Conservation (phyloP, 306 rosid species). For the Senna tora region DNA sequence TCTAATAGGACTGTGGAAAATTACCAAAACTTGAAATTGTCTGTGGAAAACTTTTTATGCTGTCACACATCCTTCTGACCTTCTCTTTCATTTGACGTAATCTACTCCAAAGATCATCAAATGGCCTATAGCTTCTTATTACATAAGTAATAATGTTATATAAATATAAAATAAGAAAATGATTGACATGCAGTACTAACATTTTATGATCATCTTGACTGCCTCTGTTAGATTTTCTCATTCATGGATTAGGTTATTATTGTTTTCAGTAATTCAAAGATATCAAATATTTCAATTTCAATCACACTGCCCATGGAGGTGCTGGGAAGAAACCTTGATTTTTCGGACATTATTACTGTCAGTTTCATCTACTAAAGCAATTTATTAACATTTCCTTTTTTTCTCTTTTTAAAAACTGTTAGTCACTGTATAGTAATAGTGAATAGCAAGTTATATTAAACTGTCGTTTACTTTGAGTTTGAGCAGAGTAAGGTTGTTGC, state of each 20-base stretch:
- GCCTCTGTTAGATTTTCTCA: slow-evolving; percentile 1
- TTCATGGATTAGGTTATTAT: neutral
- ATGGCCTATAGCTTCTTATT: neutral
- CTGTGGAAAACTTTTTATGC: neutral
- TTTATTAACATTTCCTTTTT: neutral
- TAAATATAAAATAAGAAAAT: neutral
- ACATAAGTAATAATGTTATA: neutral
- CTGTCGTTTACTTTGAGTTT: neutral
- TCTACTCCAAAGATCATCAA: neutral
- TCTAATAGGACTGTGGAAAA: neutral
- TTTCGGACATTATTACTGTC: neutral
- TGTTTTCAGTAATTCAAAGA: neutral
- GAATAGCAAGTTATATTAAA: neutral
- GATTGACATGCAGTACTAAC: neutral
- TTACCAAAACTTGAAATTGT: neutral
- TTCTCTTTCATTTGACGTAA: neutral
- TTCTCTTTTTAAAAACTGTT: no score
- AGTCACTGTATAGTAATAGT: neutral
- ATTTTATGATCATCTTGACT: neutral
- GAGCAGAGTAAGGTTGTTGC: neutral
- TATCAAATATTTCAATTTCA: neutral
- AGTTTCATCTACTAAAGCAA: neutral
- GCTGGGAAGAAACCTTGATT: slow-evolving; percentile 16
- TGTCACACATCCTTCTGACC: no score
- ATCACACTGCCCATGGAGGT: slow-evolving; percentile 1